phyloP scores from a whole-genome alignment of 83 land plant genomes.

The Isoetes engelmannii region DNA sequence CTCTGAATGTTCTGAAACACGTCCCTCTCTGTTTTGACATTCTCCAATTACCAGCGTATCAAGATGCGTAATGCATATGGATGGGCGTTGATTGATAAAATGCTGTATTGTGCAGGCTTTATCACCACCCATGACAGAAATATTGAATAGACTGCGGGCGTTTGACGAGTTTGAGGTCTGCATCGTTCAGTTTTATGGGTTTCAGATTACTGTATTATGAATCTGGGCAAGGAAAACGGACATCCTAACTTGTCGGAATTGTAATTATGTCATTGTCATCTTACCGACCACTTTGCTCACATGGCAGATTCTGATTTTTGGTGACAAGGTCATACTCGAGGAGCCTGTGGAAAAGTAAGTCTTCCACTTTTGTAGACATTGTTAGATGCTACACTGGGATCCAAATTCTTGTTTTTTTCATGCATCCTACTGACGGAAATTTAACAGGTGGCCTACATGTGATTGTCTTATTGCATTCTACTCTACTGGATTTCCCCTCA shows the following conservation, averaged over 20 bases:
- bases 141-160: constrained; percentile 63
- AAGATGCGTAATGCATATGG: no score
- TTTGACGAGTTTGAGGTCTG: constrained; percentile 96
- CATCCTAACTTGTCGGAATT: not conserved
- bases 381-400: not conserved
- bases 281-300: not conserved
- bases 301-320: constrained; percentile 64
- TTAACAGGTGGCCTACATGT: constrained; percentile 96
- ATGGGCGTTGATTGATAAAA: no score
- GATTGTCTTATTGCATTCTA: constrained; percentile 97
- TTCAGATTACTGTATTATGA: not conserved
- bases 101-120: constrained; percentile 40
- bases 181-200: not conserved
- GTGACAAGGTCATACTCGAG: constrained; percentile 83
- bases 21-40: no score
- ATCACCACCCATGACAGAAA: constrained; percentile 88
- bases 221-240: not conserved
- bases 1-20: no score
- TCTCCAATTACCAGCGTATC: no score
- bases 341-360: constrained; percentile 75
- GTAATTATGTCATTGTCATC: not conserved
- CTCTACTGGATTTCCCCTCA: constrained; percentile 89
- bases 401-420: not conserved
- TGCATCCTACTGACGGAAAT: not conserved
- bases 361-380: constrained; percentile 1